phyloP scores from a whole-genome alignment of 106 monocot genomes.

The Alisma plantagoaquatica region DNA sequence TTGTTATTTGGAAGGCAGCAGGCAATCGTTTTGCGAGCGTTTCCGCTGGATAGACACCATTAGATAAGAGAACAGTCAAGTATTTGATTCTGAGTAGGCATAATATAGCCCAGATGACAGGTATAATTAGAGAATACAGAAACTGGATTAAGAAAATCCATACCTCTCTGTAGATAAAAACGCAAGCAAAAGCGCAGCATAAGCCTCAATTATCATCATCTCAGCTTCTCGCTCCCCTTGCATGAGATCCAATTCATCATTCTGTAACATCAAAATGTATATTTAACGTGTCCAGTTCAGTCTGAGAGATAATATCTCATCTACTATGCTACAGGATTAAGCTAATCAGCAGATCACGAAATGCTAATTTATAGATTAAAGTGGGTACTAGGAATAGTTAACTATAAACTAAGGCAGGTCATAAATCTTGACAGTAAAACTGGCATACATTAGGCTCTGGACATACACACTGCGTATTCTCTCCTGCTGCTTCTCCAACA shows the following conservation, averaged over 20 bases:
- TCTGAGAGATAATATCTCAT: too few relatives aligned
- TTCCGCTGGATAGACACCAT: slow-evolving; percentile 22
- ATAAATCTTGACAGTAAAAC: too few relatives aligned
- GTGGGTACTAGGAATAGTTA: too few relatives aligned
- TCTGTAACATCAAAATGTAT: slow-evolving; percentile 36
- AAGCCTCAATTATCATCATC: slow-evolving; percentile 98
- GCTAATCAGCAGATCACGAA: too few relatives aligned
- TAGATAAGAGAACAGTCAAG: background rate
- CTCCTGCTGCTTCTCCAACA: slow-evolving; percentile 29
- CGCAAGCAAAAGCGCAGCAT: slow-evolving; percentile 81
- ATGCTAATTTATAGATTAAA: too few relatives aligned
- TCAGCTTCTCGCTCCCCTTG: slow-evolving; percentile 92
- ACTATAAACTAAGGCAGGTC: too few relatives aligned
- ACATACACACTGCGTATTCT: too few relatives aligned
- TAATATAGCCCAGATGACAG: too few relatives aligned
- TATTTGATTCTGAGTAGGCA: too few relatives aligned
- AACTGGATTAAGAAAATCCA: background rate
- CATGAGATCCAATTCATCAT: slow-evolving; percentile 65
- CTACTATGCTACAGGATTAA: too few relatives aligned
- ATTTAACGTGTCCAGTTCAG: too few relatives aligned
- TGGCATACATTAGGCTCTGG: too few relatives aligned
- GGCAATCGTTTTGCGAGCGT: slow-evolving; percentile 68
- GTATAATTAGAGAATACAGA: background rate
- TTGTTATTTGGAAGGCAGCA: slow-evolving; percentile 66
- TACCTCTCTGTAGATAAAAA: slow-evolving; percentile 96